Conservation (phyloP, 495 filamentous ascomycete species). For the Halenospora varia region DNA sequence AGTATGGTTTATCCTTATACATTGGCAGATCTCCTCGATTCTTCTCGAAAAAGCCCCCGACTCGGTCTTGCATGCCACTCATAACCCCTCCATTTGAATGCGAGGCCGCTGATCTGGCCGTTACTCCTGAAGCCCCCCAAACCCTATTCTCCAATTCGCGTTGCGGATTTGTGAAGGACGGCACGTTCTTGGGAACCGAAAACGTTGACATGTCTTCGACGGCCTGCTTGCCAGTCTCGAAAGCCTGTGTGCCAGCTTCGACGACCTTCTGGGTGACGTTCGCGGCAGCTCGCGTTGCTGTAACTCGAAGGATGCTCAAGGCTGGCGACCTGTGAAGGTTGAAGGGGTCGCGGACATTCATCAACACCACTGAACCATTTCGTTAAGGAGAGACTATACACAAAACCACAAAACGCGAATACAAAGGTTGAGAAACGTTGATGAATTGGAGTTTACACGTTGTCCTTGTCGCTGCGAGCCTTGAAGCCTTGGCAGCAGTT, state of each 20-base stretch:
- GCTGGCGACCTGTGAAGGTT: conserved; percentile 42
- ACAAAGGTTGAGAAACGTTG: no score
- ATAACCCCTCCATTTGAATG: conserved; percentile 35
- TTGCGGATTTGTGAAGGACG: conserved; percentile 65
- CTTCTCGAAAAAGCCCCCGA: conserved; percentile 41
- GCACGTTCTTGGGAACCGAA: conserved; percentile 60
- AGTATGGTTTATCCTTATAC: conserved; percentile 98
- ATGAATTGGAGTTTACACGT: no score
- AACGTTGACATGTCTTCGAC: conserved; percentile 59
- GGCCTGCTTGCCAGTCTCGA: conserved; percentile 38
- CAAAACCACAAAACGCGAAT: background rate
- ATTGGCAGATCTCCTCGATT: conserved; percentile 67
- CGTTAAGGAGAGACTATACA: conserved; percentile 16
- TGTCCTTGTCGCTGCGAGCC: no score
- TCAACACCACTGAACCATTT: conserved; percentile 29
- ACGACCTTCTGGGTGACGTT: conserved; percentile 36
- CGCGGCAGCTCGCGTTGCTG: conserved; percentile 34
- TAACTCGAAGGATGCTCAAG: conserved; percentile 39
- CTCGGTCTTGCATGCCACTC: conserved; percentile 39
- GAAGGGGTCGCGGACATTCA: conserved; percentile 52
- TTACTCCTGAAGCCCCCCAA: conserved; percentile 51
- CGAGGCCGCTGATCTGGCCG: conserved; percentile 24
- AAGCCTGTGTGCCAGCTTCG: conserved; percentile 36
- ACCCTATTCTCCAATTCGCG: conserved; percentile 63
- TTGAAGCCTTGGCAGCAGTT: no score